phyloP scores from a whole-genome alignment of 2,329 filamentous ascomycete species.

The Aspergillus sp. region DNA sequence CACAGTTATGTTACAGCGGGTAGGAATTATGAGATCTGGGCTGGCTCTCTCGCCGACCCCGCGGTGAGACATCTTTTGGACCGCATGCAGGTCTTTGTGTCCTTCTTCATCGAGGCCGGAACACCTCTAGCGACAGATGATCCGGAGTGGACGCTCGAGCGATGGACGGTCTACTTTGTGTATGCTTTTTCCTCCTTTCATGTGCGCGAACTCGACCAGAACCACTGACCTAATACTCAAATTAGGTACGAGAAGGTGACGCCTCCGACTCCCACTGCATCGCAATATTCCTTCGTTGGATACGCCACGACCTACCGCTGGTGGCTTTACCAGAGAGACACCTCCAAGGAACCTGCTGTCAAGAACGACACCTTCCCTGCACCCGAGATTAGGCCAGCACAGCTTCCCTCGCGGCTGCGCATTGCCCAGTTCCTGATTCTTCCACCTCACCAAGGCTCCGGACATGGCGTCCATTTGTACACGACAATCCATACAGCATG shows the following conservation, averaged over 20 bases:
- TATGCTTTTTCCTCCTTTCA: conserved; percentile 43
- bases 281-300: conserved; percentile 78
- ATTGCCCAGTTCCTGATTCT: conserved; percentile 94
- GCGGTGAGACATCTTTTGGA: conserved; percentile 69
- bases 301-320: conserved; percentile 90
- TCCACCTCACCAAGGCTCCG: conserved; percentile 78
- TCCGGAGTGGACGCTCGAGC: conserved; percentile 68
- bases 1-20: conserved; percentile 61
- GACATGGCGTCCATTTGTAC: conserved; percentile 79
- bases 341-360: conserved; percentile 38
- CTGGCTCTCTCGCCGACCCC: conserved; percentile 68
- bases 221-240: conserved; percentile 15
- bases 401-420: conserved; percentile 73
- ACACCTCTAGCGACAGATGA: conserved; percentile 70
- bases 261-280: conserved; percentile 46
- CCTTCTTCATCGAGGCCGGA: conserved; percentile 93
- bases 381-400: conserved; percentile 49
- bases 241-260: conserved; percentile 55
- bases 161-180: conserved; percentile 91
- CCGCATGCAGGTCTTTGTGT: conserved; percentile 78
- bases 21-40: conserved; percentile 80
- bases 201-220: background rate
- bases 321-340: conserved; percentile 55
- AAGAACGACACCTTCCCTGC: conserved; percentile 46
- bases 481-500: conserved; percentile 72